Conservation (phyloP, 306 rosid species). For the Echinosophora koreensis region DNA sequence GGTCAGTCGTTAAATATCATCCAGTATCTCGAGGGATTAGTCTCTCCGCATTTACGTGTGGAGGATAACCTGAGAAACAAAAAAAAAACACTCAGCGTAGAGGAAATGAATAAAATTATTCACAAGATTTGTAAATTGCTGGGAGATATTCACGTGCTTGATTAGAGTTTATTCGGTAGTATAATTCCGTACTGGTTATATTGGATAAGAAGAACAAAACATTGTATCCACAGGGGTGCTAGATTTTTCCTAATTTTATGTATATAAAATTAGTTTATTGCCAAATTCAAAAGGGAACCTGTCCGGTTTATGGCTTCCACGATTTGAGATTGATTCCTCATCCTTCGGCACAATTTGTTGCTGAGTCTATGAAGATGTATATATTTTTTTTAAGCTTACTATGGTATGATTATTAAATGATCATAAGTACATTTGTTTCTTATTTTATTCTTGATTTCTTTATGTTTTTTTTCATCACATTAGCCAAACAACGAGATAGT, state of each 20-base stretch:
- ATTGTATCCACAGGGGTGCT: not conserved
- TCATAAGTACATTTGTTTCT: not conserved
- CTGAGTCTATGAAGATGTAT: constrained; percentile 24
- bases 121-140: not conserved
- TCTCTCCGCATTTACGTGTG: too few species aligned
- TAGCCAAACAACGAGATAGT: not conserved
- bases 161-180: not conserved
- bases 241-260: not conserved
- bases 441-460: not conserved
- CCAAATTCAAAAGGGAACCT: not conserved
- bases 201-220: not conserved
- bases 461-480: not conserved
- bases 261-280: not conserved
- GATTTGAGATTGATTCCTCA: constrained; percentile 45
- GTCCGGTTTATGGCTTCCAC: constrained; percentile 52
- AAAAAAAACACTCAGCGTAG: too few species aligned
- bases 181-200: not conserved
- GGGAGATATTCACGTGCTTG: not conserved
- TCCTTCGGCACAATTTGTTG: constrained; percentile 46
- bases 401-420: constrained; percentile 22
- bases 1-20: too few species aligned
- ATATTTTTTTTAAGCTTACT: not conserved
- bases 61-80: too few species aligned
- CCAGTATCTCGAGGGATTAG: too few species aligned
- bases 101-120: not conserved